Evolutionary conservation across 169 alveolate species (phyloP).

Genomic region (Cryptosporidium felis): DNA sequence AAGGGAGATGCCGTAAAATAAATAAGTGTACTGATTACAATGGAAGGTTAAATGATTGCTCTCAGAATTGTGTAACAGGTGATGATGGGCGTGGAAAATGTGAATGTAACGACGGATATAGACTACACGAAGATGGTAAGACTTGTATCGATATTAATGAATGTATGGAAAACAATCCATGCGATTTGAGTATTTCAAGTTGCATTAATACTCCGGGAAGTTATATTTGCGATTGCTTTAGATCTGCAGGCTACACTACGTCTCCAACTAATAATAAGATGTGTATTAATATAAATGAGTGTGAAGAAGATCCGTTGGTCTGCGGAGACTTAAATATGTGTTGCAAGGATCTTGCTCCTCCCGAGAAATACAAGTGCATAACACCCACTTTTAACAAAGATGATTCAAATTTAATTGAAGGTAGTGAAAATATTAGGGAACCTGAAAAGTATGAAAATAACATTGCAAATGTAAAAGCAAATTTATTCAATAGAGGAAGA

Average conservation of each 20-base stretch:
- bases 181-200: conserved; percentile 73
- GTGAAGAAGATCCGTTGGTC: conserved; percentile 75
- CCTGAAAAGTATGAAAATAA: neutral
- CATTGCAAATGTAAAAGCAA: neutral
- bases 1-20: conserved; percentile 74
- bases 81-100: conserved; percentile 73
- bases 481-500: neutral
- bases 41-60: conserved; percentile 75
- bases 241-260: conserved; percentile 71
- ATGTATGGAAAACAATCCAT: conserved; percentile 73
- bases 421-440: neutral
- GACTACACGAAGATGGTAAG: conserved; percentile 67
- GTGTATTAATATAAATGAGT: conserved; percentile 75
- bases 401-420: neutral
- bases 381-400: neutral
- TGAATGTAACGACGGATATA: conserved; percentile 72
- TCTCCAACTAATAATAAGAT: conserved; percentile 54
- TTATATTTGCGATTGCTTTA: conserved; percentile 73
- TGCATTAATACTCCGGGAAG: conserved; percentile 75
- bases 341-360: conserved; percentile 76
- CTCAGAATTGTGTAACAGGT: conserved; percentile 72
- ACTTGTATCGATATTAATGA: conserved; percentile 75
- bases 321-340: conserved; percentile 76
- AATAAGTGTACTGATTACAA: conserved; percentile 74
- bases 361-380: conserved; percentile 73